These are phyloP conservation scores for Cinnamomum chago DNA, from an alignment of 164 flowering plant species.

Conservation along the genomic window DNA sequence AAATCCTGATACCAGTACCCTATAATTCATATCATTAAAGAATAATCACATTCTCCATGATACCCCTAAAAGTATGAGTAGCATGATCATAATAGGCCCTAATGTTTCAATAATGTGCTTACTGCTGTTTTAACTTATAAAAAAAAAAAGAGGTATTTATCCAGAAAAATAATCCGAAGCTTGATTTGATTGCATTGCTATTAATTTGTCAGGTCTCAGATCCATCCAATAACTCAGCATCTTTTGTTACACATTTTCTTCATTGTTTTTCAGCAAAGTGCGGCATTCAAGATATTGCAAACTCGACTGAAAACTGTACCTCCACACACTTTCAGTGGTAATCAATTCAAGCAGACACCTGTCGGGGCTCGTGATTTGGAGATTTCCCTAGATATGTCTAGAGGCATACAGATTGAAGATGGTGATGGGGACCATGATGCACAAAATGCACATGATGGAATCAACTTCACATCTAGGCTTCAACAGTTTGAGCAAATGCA, in stretches of 20 bases:
- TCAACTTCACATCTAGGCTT: constrained; percentile 55
- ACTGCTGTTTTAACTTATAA: too few species aligned
- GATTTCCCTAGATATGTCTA: constrained; percentile 8
- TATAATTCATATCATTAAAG: too few species aligned
- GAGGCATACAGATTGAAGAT: constrained; percentile 12
- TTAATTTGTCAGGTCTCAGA: not conserved
- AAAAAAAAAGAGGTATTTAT: too few species aligned
- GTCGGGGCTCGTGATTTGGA: constrained; percentile 19
- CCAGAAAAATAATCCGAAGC: too few species aligned
- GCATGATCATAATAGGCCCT: too few species aligned
- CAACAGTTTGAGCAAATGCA: constrained; percentile 77
- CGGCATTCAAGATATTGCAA: constrained; percentile 72
- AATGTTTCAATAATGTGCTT: too few species aligned
- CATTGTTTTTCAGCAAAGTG: constrained; percentile 71
- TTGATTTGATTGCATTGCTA: too few species aligned
- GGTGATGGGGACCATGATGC: constrained; percentile 25
- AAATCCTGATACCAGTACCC: too few species aligned
- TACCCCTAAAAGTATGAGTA: too few species aligned
- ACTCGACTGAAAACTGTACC: constrained; percentile 84
- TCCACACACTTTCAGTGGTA: constrained; percentile 51
- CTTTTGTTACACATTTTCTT: not conserved
- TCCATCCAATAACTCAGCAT: not conserved
- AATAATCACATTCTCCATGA: too few species aligned
- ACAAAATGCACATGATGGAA: constrained; percentile 44
- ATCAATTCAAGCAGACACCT: constrained; percentile 24